Conservation (phyloP, 2,329 filamentous ascomycete species). For the Penicillium sp. region DNA sequence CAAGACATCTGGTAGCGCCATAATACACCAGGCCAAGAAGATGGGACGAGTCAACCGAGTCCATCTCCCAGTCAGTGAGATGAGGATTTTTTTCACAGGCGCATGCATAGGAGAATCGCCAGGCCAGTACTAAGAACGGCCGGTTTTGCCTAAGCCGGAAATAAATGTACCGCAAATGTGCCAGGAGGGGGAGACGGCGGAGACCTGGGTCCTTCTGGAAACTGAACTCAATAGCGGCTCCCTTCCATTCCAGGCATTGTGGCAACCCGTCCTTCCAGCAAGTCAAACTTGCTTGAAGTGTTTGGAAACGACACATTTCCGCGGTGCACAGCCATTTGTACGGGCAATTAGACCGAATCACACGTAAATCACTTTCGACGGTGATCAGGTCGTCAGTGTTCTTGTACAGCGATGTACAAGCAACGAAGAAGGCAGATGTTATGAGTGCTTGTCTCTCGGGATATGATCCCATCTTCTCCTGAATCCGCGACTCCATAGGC, state of each 20-base stretch:
- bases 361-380: neutral
- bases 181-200: neutral
- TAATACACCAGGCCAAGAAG: neutral
- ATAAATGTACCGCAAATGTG: neutral
- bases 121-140: neutral
- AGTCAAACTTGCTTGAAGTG: neutral
- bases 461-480: neutral
- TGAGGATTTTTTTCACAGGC: neutral
- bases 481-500: neutral
- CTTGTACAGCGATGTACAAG: neutral
- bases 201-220: neutral
- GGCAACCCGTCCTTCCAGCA: neutral
- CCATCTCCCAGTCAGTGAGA: neutral
- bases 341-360: neutral
- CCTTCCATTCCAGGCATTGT: neutral
- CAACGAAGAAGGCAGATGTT: neutral
- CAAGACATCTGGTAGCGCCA: neutral
- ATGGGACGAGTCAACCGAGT: neutral
- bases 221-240: accelerated
- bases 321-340: neutral
- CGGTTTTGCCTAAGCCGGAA: neutral
- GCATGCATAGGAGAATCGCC: neutral
- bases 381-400: neutral
- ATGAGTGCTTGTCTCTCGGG: no score
- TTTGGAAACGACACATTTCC: neutral